phyloP scores from a whole-genome alignment of 1,284 basidiomycete species.

The Ganoderma meredithae region DNA sequence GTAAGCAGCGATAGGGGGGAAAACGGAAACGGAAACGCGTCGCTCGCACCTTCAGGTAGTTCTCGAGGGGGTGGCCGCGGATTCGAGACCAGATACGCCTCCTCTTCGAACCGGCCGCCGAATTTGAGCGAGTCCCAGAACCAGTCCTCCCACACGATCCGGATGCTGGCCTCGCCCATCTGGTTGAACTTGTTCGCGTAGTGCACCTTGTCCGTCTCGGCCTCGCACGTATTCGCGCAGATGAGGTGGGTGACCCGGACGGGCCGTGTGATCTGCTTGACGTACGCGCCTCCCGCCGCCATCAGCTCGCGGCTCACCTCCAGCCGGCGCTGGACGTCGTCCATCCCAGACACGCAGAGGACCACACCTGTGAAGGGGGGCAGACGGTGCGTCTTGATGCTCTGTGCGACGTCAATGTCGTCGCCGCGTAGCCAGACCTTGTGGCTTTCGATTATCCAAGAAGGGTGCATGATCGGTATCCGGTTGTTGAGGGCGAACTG shows the following conservation, averaged over 20 bases:
- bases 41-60: conserved; percentile 31
- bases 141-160: conserved; percentile 86
- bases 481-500: conserved; percentile 79
- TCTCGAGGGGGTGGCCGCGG: conserved; percentile 63
- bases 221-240: conserved; percentile 53
- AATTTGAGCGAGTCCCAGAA: conserved; percentile 82
- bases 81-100: conserved; percentile 60
- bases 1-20: background rate
- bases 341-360: conserved; percentile 73
- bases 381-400: conserved; percentile 61
- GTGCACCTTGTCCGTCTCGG: conserved; percentile 70
- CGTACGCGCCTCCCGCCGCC: conserved; percentile 61
- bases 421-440: conserved; percentile 80
- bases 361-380: conserved; percentile 70
- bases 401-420: conserved; percentile 69
- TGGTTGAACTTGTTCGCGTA: conserved; percentile 75
- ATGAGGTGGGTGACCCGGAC: conserved; percentile 74
- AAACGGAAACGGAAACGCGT: background rate
- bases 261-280: conserved; percentile 70
- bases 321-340: conserved; percentile 57
- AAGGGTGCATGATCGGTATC: conserved; percentile 75
- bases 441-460: conserved; percentile 76
- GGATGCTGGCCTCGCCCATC: conserved; percentile 67
- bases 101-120: conserved; percentile 63
- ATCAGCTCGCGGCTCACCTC: conserved; percentile 64